Conservation (phyloP, 495 filamentous ascomycete species). For the Cercophora scortea region DNA sequence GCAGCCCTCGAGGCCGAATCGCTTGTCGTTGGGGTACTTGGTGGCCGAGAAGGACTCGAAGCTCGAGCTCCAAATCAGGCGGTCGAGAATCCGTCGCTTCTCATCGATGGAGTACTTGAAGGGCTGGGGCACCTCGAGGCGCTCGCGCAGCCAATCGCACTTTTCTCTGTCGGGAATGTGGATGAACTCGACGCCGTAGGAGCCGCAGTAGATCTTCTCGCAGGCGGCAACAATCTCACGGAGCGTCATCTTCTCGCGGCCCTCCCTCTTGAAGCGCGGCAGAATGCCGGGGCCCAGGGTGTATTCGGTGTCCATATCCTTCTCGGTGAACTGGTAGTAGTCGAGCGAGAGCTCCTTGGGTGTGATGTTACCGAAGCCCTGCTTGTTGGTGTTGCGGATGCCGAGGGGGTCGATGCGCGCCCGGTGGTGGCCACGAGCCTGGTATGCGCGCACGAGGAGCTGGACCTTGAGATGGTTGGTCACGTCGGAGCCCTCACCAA, state of each 20-base stretch:
- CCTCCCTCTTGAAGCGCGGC: conserved; percentile 81
- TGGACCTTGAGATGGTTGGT: conserved; percentile 98
- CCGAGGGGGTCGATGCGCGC: conserved; percentile 94
- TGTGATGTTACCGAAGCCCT: conserved; percentile 72
- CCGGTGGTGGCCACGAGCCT: conserved; percentile 96
- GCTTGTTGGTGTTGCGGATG: conserved; percentile 74
- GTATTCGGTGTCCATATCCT: conserved; percentile 90
- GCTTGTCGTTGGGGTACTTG: conserved; percentile 99
- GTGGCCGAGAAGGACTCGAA: conserved; percentile 92
- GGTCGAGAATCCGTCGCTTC: conserved; percentile 93
- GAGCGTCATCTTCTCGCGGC: conserved; percentile 89
- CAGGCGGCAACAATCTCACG: conserved; percentile 89
- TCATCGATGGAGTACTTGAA: conserved; percentile 96
- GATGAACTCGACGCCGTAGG: conserved; percentile 95
- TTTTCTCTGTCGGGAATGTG: conserved; percentile 96
- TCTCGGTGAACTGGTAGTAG: conserved; percentile 90
- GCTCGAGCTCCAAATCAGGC: conserved; percentile 94
- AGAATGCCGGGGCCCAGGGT: conserved; percentile 89
- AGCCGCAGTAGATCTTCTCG: conserved; percentile 92
- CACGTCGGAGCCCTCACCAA: conserved; percentile 71
- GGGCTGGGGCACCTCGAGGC: conserved; percentile 85
- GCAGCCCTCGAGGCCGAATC: conserved; percentile 95
- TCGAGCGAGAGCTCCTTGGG: conserved; percentile 90
- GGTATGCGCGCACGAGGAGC: conserved; percentile 91
- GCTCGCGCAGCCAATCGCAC: conserved; percentile 95